Evolutionary conservation across 305 asterid species (phyloP), one percentile per base, ranked within the genome.

Genomic region (Solanum hybrid): DNA sequence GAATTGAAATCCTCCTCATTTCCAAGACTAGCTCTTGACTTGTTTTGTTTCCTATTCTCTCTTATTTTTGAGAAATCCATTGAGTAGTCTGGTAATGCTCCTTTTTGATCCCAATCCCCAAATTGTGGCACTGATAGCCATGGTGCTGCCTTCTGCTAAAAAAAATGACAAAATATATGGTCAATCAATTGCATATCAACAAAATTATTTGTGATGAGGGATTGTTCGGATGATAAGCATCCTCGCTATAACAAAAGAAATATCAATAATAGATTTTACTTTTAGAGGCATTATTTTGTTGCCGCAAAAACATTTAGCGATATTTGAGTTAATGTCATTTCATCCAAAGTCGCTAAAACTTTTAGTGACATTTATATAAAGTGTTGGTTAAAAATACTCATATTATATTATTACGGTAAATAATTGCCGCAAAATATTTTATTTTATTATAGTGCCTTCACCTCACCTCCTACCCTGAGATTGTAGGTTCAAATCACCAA

Each of bases 111-210:
- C 99, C 99, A 97, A 39, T 96, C 99, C 8, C 99, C 99, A 68
- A 97, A 97, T 57, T 96, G 98, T 26, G 99, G 99, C 86, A 97
- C 99, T 24, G 98, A 96, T 34, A 97, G 93, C 98, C 98, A 95
- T 92, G 97, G 91, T 45, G 93, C 93, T 80, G 29, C 38, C 75
- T 91, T 97, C 97, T 96, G 88, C 87, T 87, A 83, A 41, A 61
- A 57, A 57, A 13, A 13, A 1, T 14, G 5, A 41, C 1, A 27
- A 10, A 27, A 77, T 17, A 2, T 77, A 78, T 33, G 1, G 10
- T 78, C 84, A 78, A 33, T 78, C 84, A 78, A 33, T 1, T 20
- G 27, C 45, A 20, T 78, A 0, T 33, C 1, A 78, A 78, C 27
- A 32, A 33, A 24, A 24, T 24, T 24, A 70, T 24, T 22, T 1